Conservation (phyloP, 148 eudicot species). For the Talinum fruticosum region DNA sequence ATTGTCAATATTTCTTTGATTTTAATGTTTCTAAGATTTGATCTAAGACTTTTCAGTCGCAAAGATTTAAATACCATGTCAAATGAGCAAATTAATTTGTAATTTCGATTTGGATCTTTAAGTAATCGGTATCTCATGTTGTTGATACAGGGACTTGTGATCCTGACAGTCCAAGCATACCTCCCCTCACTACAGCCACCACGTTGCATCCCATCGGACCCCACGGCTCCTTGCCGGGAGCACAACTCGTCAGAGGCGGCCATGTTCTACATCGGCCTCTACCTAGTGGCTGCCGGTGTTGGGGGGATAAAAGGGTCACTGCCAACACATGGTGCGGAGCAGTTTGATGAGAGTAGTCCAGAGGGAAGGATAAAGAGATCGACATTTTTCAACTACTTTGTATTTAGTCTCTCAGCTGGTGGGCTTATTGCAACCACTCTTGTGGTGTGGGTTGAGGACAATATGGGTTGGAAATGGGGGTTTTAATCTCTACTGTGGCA, state of each 20-base stretch:
- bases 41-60: too few relatives aligned
- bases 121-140: background rate
- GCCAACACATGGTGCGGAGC: conserved; percentile 90
- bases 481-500: conserved; percentile 65
- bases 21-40: too few relatives aligned
- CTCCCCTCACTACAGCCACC: conserved; percentile 66
- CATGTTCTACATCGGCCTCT: conserved; percentile 72
- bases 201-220: conserved; percentile 27
- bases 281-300: conserved; percentile 67
- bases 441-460: conserved; percentile 94
- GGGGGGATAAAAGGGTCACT: conserved; percentile 93
- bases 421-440: conserved; percentile 81
- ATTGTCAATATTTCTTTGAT: too few relatives aligned
- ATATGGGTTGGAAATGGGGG: conserved; percentile 97
- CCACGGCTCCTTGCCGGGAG: conserved; percentile 37
- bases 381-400: conserved; percentile 90
- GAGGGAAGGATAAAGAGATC: conserved; percentile 75
- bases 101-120: too few relatives aligned
- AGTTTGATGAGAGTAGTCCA: conserved; percentile 66
- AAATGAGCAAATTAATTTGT: too few relatives aligned
- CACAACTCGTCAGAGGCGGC: conserved; percentile 52
- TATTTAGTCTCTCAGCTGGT: conserved; percentile 70
- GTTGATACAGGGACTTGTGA: conserved; percentile 59
- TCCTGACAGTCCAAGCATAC: conserved; percentile 76
- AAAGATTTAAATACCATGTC: too few relatives aligned